Evolutionary conservation across 768 basidiomycete genomes (phyloP).

Genomic region (Dioszegia crocea): DNA sequence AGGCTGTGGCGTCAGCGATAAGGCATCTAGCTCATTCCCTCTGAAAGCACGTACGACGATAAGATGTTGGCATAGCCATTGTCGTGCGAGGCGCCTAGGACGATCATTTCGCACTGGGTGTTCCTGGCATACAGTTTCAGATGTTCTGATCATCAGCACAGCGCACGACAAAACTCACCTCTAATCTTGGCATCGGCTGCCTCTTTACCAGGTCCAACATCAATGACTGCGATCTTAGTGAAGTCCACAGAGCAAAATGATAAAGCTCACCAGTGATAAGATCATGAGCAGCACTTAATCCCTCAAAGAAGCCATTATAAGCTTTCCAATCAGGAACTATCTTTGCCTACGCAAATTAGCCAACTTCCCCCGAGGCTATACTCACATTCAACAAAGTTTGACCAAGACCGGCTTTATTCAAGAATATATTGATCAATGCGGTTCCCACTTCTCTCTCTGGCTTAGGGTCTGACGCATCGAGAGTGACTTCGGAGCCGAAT

Average conservation of each 20-base stretch:
- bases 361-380: neutral
- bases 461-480: slow-evolving; percentile 6
- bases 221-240: slow-evolving; percentile 26
- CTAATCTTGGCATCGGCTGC: slow-evolving; percentile 35
- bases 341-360: slow-evolving; percentile 20
- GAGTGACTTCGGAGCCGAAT: slow-evolving; percentile 12
- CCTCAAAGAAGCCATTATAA: slow-evolving; percentile 38
- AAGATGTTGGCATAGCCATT: slow-evolving; percentile 37
- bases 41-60: slow-evolving; percentile 24
- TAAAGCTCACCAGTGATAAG: slow-evolving; percentile 31
- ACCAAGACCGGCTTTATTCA: slow-evolving; percentile 38
- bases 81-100: slow-evolving; percentile 36
- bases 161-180: slow-evolving; percentile 9
- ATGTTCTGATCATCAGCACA: slow-evolving; percentile 16
- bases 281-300: slow-evolving; percentile 33
- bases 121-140: slow-evolving; percentile 28
- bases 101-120: slow-evolving; percentile 34
- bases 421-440: slow-evolving; percentile 36
- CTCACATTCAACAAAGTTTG: slow-evolving; percentile 34
- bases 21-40: neutral
- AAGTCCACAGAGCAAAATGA: no score
- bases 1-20: slow-evolving; percentile 13
- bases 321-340: slow-evolving; percentile 19
- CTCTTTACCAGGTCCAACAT: slow-evolving; percentile 41
- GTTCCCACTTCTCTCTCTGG: slow-evolving; percentile 8